These are phyloP conservation scores for Sergeia podlipaevii DNA, from an alignment of 208 protist genomes.

Conservation along the genomic window DNA sequence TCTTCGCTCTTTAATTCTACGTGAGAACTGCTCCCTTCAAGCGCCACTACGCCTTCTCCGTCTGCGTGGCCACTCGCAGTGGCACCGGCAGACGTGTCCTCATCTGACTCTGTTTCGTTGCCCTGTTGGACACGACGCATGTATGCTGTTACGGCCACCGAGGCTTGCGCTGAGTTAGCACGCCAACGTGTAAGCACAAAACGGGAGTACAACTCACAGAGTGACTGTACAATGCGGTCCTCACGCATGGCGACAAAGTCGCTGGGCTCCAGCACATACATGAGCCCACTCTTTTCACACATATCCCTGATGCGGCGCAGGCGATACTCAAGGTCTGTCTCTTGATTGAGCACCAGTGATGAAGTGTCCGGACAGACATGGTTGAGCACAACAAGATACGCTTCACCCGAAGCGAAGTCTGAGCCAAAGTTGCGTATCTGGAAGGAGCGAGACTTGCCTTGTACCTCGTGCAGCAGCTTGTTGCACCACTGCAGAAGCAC, in stretches of 20 bases:
- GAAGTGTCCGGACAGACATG: conserved; percentile 47
- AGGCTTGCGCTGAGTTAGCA: conserved; percentile 3
- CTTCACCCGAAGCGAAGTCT: conserved; percentile 71
- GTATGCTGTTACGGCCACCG: conserved; percentile 4
- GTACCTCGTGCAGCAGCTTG: conserved; percentile 20
- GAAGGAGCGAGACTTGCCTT: conserved; percentile 1
- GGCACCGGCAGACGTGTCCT: not conserved
- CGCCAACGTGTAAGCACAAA: conserved; percentile 12
- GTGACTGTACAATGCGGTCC: conserved; percentile 57
- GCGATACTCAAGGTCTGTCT: conserved; percentile 34
- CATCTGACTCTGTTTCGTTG: conserved; percentile 2
- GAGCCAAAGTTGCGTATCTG: conserved; percentile 39
- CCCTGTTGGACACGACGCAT: not conserved
- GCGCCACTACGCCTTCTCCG: no score
- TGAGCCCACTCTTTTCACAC: conserved; percentile 29
- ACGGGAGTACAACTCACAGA: conserved; percentile 44
- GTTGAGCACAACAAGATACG: conserved; percentile 43
- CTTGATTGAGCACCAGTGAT: conserved; percentile 12
- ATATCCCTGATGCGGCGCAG: conserved; percentile 45
- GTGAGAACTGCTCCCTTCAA: no score
- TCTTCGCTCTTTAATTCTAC: no score
- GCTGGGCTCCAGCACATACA: conserved; percentile 31
- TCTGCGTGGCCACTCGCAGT: not conserved
- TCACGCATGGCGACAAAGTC: conserved; percentile 66
- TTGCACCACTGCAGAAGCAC: conserved; percentile 68